These are phyloP conservation scores for Penicillium griseofulvum DNA, from an alignment of 2,329 filamentous ascomycete genomes.

Conservation along the genomic window DNA sequence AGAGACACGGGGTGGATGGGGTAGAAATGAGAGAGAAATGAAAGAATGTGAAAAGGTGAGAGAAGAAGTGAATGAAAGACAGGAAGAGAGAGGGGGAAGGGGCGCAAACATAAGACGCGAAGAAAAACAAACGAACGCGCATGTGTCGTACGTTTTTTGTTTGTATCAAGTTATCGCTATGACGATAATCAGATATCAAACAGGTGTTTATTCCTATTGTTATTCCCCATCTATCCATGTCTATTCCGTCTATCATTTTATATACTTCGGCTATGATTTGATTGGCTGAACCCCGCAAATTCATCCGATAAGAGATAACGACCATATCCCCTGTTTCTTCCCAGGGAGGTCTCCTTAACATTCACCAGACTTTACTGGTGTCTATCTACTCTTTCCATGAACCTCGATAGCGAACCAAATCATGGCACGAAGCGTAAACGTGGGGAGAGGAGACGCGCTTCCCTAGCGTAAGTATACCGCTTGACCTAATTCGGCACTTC, in stretches of 20 bases:
- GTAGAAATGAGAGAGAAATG: too few relatives aligned
- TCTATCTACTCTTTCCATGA: not conserved
- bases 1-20: not conserved
- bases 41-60: not conserved
- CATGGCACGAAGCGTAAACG: conserved; percentile 12
- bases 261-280: not conserved
- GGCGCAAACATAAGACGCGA: too few relatives aligned
- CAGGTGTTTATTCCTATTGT: too few relatives aligned
- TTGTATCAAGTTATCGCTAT: too few relatives aligned
- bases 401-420: not conserved
- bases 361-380: not conserved
- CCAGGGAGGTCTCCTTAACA: not conserved
- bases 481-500: not conserved
- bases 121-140: too few relatives aligned
- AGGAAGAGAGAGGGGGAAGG: too few relatives aligned
- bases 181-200: too few relatives aligned
- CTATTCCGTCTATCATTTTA: too few relatives aligned
- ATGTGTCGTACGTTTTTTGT: too few relatives aligned
- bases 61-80: too few relatives aligned
- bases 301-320: not conserved
- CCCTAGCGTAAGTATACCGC: conserved; percentile 12
- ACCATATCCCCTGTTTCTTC: not conserved
- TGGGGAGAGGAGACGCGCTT: conserved; percentile 12
- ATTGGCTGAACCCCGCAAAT: not conserved
- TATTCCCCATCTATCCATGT: too few relatives aligned